These are phyloP conservation scores for Botrytis deweyae DNA, from an alignment of 2,329 filamentous ascomycete species.

Conservation along the genomic window DNA sequence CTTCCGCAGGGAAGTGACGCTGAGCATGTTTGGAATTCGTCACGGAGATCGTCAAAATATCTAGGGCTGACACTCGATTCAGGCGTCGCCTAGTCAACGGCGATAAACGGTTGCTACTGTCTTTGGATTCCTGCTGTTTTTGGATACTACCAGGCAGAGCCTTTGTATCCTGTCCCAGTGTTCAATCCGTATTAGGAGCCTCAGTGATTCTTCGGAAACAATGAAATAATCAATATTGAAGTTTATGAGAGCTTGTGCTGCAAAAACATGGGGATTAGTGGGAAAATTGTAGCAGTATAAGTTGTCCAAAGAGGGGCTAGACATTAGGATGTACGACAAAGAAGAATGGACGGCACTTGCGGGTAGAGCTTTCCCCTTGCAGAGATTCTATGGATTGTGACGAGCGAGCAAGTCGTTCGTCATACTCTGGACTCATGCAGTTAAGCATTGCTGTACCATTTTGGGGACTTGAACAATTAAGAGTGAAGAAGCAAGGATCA, in stretches of 20 bases:
- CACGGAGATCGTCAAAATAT: not conserved
- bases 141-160: not conserved
- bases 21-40: not conserved
- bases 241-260: not conserved
- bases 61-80: not conserved
- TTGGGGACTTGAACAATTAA: not conserved
- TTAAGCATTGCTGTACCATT: not conserved
- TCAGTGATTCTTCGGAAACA: no score
- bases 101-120: no score
- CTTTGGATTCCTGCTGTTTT: no score
- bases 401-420: not conserved
- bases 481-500: not conserved
- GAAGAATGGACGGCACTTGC: not conserved
- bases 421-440: not conserved
- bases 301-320: not conserved
- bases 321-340: not conserved
- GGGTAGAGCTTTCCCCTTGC: no score
- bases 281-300: no score
- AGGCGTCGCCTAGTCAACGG: not conserved
- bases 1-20: no score
- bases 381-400: not conserved
- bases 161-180: not conserved
- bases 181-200: not conserved
- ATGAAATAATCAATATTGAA: conserved; percentile 9
- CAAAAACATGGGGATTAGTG: not conserved